Evolutionary conservation across 139 green algal species (phyloP).

Genomic region (Chlorella sp.): DNA sequence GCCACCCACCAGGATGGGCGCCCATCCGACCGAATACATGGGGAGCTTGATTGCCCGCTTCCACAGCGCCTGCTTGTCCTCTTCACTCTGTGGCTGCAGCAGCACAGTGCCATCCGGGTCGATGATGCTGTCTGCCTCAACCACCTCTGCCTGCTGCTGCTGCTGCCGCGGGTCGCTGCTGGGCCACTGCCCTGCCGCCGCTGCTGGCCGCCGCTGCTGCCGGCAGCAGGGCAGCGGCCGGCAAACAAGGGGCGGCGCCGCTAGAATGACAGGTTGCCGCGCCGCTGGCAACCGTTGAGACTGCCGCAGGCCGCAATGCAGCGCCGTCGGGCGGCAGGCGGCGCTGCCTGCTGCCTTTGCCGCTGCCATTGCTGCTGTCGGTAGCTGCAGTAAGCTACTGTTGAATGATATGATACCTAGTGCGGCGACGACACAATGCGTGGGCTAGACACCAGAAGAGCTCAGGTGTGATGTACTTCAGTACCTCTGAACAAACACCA

Average conservation of each 20-base stretch:
- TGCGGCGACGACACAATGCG: too few species aligned
- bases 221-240: neutral
- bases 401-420: too few species aligned
- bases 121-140: slow-evolving; percentile 45
- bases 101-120: slow-evolving; percentile 41
- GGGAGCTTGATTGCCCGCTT: slow-evolving; percentile 87
- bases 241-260: neutral
- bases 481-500: too few species aligned
- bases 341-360: neutral
- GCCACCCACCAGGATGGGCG: slow-evolving; percentile 81
- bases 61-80: slow-evolving; percentile 70
- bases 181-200: neutral
- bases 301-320: neutral
- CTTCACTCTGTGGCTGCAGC: slow-evolving; percentile 5
- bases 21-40: slow-evolving; percentile 94
- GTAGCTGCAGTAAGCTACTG: too few species aligned
- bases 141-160: neutral
- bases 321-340: neutral
- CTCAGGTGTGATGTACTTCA: too few species aligned
- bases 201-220: neutral
- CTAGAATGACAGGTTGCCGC: neutral
- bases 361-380: too few species aligned
- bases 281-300: neutral
- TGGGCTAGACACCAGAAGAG: too few species aligned
- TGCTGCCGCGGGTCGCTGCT: neutral